phyloP scores from a whole-genome alignment of 2,329 filamentous ascomycete genomes.

The Arachnomyces sp. region DNA sequence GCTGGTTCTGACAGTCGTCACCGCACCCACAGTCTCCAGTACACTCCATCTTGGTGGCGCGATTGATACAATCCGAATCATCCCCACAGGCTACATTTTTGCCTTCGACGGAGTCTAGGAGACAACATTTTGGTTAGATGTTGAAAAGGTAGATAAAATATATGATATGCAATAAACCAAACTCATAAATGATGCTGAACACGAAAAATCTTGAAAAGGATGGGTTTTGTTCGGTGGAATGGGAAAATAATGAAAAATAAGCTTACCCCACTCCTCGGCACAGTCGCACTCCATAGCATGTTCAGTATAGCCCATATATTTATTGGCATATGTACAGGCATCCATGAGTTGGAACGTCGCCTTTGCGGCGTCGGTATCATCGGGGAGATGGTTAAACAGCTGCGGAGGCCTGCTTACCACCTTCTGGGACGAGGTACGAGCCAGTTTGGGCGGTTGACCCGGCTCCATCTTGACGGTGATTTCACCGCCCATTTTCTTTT shows the following conservation, averaged over 20 bases:
- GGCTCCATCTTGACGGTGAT: constrained; percentile 58
- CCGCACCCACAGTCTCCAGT: constrained; percentile 82
- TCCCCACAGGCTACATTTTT: constrained; percentile 83
- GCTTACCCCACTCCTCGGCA: constrained; percentile 86
- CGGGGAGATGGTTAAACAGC: constrained; percentile 67
- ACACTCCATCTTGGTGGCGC: constrained; percentile 96
- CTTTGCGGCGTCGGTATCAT: constrained; percentile 70
- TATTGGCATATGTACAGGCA: constrained; percentile 84
- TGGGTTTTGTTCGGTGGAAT: constrained; percentile 5
- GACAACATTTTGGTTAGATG: constrained; percentile 24
- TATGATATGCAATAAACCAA: neutral
- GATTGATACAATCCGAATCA: constrained; percentile 97
- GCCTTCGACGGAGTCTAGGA: constrained; percentile 42
- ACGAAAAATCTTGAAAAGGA: constrained; percentile 1
- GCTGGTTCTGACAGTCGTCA: constrained; percentile 81
- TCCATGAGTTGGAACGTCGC: constrained; percentile 71
- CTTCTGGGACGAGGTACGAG: constrained; percentile 68
- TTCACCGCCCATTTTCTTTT: constrained; percentile 53
- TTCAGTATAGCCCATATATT: constrained; percentile 83
- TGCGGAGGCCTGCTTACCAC: constrained; percentile 53
- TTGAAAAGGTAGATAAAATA: constrained; percentile 1
- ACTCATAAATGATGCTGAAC: constrained; percentile 1
- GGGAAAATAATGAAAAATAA: constrained; percentile 19
- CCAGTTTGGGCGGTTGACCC: constrained; percentile 61
- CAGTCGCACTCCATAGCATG: constrained; percentile 95